Evolutionary conservation across 2,329 filamentous ascomycete species (phyloP).

Genomic region (Cadophora gregata): DNA sequence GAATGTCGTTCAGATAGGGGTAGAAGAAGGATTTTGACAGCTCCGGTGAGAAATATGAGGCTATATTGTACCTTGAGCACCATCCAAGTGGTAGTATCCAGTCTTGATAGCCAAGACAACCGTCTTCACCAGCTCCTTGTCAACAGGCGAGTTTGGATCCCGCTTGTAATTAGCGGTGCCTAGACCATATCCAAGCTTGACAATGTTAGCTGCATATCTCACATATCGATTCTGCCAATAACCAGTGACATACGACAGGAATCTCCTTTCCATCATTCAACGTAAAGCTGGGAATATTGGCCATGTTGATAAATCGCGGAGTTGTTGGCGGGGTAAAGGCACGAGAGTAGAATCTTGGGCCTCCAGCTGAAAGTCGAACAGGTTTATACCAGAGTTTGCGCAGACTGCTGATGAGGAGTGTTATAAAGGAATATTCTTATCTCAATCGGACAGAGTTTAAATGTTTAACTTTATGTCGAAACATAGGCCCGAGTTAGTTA

Average conservation of each 20-base stretch:
- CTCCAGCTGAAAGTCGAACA: not conserved
- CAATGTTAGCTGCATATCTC: not conserved
- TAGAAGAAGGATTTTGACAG: not conserved
- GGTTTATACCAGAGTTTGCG: slow-evolving; percentile 12
- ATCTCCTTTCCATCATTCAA: slow-evolving; percentile 77
- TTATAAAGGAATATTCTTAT: slow-evolving; percentile 25
- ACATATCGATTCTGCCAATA: not conserved
- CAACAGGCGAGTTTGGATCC: slow-evolving; percentile 49
- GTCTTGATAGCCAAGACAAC: slow-evolving; percentile 67
- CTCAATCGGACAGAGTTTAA: too few species aligned
- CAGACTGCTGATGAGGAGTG: slow-evolving; percentile 16
- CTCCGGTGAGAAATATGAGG: not conserved
- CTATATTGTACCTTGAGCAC: slow-evolving; percentile 65
- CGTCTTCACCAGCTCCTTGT: slow-evolving; percentile 58
- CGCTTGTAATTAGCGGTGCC: slow-evolving; percentile 70
- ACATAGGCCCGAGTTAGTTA: too few species aligned
- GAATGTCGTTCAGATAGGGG: not conserved
- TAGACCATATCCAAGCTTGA: slow-evolving; percentile 73
- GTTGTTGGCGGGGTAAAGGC: slow-evolving; percentile 21
- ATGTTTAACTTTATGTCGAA: too few species aligned
- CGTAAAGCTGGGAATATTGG: slow-evolving; percentile 55
- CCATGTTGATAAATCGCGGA: slow-evolving; percentile 14
- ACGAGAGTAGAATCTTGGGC: not conserved
- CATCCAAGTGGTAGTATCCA: slow-evolving; percentile 77
- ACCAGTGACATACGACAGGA: slow-evolving; percentile 59